Evolutionary conservation across 768 basidiomycete genomes (phyloP).

Genomic region (Termitomyces sp.): DNA sequence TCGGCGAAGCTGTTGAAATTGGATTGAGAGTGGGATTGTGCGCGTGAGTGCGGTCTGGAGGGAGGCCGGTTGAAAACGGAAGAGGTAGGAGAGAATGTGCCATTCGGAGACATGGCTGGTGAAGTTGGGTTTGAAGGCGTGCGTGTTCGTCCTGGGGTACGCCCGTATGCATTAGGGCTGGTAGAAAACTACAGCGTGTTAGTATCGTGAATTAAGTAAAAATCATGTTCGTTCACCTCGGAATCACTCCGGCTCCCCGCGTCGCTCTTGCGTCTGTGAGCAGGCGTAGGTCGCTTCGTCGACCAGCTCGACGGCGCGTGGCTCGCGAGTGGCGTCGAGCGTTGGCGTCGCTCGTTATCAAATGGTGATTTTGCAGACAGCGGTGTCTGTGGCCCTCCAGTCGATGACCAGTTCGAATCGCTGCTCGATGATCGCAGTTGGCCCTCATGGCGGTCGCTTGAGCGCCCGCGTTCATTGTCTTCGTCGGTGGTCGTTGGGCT

Average conservation of each 20-base stretch:
- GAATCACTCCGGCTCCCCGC: conserved; percentile 74
- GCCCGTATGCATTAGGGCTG: conserved; percentile 37
- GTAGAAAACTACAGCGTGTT: conserved; percentile 26
- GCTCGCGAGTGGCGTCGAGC: conserved; percentile 55
- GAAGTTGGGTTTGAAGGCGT: conserved; percentile 73
- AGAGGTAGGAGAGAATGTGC: conserved; percentile 28
- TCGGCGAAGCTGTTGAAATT: conserved; percentile 22
- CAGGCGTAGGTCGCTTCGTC: conserved; percentile 56
- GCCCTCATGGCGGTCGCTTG: conserved; percentile 26
- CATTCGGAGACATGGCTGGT: conserved; percentile 26
- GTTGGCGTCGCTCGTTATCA: conserved; percentile 63
- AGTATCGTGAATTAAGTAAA: conserved; percentile 5
- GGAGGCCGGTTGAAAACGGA: conserved; percentile 32
- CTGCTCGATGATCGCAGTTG: conserved; percentile 49
- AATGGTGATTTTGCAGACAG: conserved; percentile 56
- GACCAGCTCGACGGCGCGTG: conserved; percentile 73
- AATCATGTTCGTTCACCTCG: conserved; percentile 44
- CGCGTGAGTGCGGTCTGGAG: conserved; percentile 64
- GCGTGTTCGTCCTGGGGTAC: conserved; percentile 44
- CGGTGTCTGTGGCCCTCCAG: conserved; percentile 49
- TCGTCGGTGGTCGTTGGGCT: conserved; percentile 31
- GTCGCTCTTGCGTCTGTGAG: conserved; percentile 65
- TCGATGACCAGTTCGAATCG: conserved; percentile 47
- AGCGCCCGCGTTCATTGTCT: conserved; percentile 30
- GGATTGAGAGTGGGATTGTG: conserved; percentile 42